Conservation (phyloP, 257 asterid species). For the Nyctanthes arbortristis region DNA sequence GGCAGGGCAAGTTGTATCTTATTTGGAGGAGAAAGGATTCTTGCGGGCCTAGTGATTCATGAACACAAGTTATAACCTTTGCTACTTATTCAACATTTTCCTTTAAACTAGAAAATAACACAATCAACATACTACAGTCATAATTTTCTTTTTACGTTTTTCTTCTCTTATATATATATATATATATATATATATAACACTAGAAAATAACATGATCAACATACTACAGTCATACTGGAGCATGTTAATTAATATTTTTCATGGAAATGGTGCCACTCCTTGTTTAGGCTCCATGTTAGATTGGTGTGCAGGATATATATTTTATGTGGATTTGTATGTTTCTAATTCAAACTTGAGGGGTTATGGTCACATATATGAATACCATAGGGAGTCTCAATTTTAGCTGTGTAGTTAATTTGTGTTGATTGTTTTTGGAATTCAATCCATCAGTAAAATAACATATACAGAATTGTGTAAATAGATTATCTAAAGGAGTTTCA, state of each 20-base stretch:
- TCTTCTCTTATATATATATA: no score
- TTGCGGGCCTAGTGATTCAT: constrained; percentile 39
- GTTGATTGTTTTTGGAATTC: not conserved
- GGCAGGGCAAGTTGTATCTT: constrained; percentile 74
- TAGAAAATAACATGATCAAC: not conserved
- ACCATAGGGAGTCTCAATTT: not conserved
- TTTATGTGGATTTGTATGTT: not conserved
- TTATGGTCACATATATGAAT: not conserved
- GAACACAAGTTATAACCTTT: not conserved
- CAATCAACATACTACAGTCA: not conserved
- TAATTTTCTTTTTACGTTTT: no score
- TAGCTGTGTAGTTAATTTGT: not conserved
- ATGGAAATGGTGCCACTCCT: not conserved
- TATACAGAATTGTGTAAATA: not conserved
- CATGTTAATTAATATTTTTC: not conserved
- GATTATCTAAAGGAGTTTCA: no score
- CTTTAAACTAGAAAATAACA: not conserved
- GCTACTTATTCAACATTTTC: not conserved
- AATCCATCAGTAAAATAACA: no score
- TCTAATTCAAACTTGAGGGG: not conserved
- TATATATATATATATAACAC: no score
- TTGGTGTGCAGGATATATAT: not conserved
- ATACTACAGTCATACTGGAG: not conserved
- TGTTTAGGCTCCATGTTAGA: not conserved
- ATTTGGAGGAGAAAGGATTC: constrained; percentile 72